phyloP scores from a whole-genome alignment of 2,329 filamentous ascomycete genomes.

The Colletotrichum zoysiae region DNA sequence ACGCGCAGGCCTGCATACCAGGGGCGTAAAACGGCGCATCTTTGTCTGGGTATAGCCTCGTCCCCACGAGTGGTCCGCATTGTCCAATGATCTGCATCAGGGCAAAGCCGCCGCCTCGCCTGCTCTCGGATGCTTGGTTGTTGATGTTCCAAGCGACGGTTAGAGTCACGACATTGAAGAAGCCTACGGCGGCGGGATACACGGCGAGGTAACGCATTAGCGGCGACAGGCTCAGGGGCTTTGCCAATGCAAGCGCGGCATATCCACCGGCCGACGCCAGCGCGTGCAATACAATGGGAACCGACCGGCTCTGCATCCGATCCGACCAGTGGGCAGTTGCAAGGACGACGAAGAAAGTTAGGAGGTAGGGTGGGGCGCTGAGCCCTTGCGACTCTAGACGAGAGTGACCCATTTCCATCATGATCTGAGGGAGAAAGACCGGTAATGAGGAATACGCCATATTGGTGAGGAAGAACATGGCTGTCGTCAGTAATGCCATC shows the following conservation, averaged over 20 bases:
- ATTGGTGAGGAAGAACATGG: constrained; percentile 90
- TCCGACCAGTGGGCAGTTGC: constrained; percentile 81
- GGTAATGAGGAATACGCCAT: constrained; percentile 90
- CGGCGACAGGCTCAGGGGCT: constrained; percentile 57
- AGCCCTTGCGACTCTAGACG: constrained; percentile 79
- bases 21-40: constrained; percentile 72
- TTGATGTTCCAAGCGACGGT: constrained; percentile 92
- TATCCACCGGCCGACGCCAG: constrained; percentile 74
- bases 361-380: constrained; percentile 83
- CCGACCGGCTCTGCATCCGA: constrained; percentile 69
- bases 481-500: constrained; percentile 79
- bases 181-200: constrained; percentile 83
- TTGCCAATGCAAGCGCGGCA: constrained; percentile 70
- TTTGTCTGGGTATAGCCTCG: constrained; percentile 71
- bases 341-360: constrained; percentile 79
- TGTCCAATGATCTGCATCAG: constrained; percentile 87
- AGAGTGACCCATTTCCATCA: constrained; percentile 81
- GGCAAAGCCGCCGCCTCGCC: constrained; percentile 82
- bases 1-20: constrained; percentile 73
- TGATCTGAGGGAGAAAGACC: constrained; percentile 86
- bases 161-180: constrained; percentile 86
- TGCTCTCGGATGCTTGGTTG: constrained; percentile 78
- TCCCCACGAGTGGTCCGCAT: constrained; percentile 79
- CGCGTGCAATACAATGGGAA: constrained; percentile 77
- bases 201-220: constrained; percentile 78